Conservation (phyloP, 1,284 basidiomycete species). For the Rhodotorula sp. region DNA sequence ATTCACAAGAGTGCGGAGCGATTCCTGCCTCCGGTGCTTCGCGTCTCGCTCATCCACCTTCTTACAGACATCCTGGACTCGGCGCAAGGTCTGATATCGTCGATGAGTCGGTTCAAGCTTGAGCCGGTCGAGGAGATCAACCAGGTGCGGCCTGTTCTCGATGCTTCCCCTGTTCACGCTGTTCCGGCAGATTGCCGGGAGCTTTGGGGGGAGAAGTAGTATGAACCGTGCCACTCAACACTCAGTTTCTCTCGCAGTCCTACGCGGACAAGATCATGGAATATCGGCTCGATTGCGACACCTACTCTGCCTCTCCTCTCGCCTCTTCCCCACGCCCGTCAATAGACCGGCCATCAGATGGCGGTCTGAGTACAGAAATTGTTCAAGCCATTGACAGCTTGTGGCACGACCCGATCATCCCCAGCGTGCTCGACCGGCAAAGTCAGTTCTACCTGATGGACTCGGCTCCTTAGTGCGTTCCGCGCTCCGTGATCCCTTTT, state of each 20-base stretch:
- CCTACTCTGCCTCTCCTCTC: constrained; percentile 29
- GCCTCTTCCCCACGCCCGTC: constrained; percentile 1
- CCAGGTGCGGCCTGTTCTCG: constrained; percentile 54
- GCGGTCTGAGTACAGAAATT: constrained; percentile 46
- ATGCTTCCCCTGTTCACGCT: not conserved
- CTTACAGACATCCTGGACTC: constrained; percentile 69
- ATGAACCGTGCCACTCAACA: too few species aligned
- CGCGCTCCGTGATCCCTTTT: constrained; percentile 12
- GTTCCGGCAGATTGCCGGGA: too few species aligned
- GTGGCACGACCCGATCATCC: constrained; percentile 88
- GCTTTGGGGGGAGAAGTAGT: too few species aligned
- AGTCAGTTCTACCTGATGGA: constrained; percentile 97
- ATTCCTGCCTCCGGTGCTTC: not conserved
- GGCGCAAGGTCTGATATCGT: constrained; percentile 81
- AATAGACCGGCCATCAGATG: constrained; percentile 21
- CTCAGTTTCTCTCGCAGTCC: constrained; percentile 39
- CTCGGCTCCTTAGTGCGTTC: constrained; percentile 80
- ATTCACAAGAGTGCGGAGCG: constrained; percentile 53
- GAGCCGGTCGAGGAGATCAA: constrained; percentile 77
- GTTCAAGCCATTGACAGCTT: constrained; percentile 53
- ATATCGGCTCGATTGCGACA: constrained; percentile 53
- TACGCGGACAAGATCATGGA: constrained; percentile 55
- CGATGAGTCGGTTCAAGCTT: constrained; percentile 84
- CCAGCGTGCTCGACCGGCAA: constrained; percentile 76
- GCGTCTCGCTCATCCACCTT: not conserved